A percentile compares a stretch with the other conserved stretches of the same genome.
Conservation (phyloP, 805 yeast species). For the Wickerhamiella australiensis region DNA sequence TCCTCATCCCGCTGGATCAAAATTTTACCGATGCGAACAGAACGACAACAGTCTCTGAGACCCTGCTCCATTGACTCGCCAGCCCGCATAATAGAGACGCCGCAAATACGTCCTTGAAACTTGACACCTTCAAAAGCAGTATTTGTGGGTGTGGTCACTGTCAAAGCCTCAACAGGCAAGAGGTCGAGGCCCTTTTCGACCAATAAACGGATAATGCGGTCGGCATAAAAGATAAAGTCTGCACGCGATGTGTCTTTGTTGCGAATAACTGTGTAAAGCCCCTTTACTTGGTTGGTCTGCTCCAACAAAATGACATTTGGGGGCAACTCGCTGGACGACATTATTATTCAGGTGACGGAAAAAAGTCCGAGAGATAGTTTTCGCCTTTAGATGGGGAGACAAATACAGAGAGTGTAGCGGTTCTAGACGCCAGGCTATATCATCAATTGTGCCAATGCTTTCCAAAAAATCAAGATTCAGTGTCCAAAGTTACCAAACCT, state of each 20-base stretch:
- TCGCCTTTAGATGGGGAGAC: too few species aligned
- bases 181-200: slow-evolving; percentile 95
- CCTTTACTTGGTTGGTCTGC: slow-evolving; percentile 80
- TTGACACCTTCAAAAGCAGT: slow-evolving; percentile 60
- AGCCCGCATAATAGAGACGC: slow-evolving; percentile 95
- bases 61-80: slow-evolving; percentile 99
- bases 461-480: too few species aligned
- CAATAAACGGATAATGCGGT: slow-evolving; percentile 80
- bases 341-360: background rate
- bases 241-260: slow-evolving; percentile 69
- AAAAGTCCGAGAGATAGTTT: background rate
- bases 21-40: slow-evolving; percentile 92
- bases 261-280: slow-evolving; percentile 83
- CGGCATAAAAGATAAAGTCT: slow-evolving; percentile 90
- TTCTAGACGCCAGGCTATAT: too few species aligned
- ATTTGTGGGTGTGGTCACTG: slow-evolving; percentile 68
- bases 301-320: slow-evolving; percentile 48
- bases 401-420: too few species aligned
- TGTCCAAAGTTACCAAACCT: too few species aligned
- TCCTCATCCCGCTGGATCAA: slow-evolving; percentile 97
- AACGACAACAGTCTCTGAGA: slow-evolving; percentile 89
- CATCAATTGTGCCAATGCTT: too few species aligned
- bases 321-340: background rate
- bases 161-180: slow-evolving; percentile 65
- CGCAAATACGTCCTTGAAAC: slow-evolving; percentile 89